A percentile compares a stretch with the other conserved stretches of the same genome.
Evolutionary conservation across 495 filamentous ascomycete genomes (phyloP).

Genomic region (Alectoria sarmentosa): DNA sequence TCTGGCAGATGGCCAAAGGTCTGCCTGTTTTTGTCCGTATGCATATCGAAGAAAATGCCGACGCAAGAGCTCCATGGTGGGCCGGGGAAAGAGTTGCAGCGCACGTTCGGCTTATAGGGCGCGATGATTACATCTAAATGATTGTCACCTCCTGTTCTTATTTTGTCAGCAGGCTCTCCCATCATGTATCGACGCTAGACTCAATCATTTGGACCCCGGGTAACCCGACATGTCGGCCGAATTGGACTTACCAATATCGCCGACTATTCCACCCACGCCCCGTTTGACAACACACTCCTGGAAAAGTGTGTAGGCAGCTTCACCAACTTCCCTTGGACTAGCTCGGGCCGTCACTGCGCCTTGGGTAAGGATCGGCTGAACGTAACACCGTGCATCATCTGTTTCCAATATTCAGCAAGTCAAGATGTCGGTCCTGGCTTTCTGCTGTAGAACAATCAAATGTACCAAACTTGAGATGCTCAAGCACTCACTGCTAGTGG

Average conservation of each 20-base stretch:
- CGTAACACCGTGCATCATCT: constrained; percentile 2
- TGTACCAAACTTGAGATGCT: background rate
- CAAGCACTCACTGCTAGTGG: background rate
- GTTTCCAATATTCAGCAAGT: background rate
- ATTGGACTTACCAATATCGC: constrained; percentile 4
- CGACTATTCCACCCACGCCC: background rate
- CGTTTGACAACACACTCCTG: constrained; percentile 2
- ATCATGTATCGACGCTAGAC: background rate
- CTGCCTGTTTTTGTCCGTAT: background rate
- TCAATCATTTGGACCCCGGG: background rate
- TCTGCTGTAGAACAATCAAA: background rate
- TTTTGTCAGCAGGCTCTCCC: background rate
- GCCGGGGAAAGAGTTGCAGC: background rate
- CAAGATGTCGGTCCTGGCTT: background rate
- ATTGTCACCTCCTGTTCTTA: constrained; percentile 5
- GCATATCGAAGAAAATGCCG: background rate
- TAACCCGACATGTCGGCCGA: no score
- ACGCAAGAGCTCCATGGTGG: background rate
- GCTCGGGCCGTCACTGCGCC: background rate
- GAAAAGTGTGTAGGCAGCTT: background rate
- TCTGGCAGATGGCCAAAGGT: background rate
- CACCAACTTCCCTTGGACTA: background rate
- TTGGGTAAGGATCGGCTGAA: background rate
- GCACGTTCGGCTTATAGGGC: background rate
- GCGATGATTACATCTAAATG: background rate